Evolutionary conservation across 2,329 filamentous ascomycete genomes (phyloP).

Genomic region (Arthroderma uncinatum): DNA sequence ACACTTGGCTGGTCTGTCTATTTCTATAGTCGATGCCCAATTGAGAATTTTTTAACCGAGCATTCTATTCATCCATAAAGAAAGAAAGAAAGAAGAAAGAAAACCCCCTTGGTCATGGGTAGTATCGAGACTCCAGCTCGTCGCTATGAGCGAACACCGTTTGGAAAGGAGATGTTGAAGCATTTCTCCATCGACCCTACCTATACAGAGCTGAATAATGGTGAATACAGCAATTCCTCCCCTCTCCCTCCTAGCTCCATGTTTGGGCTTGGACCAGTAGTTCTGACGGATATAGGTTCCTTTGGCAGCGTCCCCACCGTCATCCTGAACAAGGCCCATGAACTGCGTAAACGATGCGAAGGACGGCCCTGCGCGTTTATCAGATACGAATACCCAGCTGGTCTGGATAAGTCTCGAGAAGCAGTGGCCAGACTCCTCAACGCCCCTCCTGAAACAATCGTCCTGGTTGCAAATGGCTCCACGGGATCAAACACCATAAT

Average conservation of each 20-base stretch:
- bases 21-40: too few species aligned
- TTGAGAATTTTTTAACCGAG: too few species aligned
- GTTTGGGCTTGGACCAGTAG: neutral
- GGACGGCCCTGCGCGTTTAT: slow-evolving; percentile 63
- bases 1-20: too few species aligned
- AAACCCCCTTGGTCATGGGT: neutral
- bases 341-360: slow-evolving; percentile 59
- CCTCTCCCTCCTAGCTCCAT: neutral
- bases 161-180: slow-evolving; percentile 44
- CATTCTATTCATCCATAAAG: too few species aligned
- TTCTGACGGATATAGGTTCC: slow-evolving; percentile 40
- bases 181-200: slow-evolving; percentile 58
- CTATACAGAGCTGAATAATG: slow-evolving; percentile 66
- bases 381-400: slow-evolving; percentile 51
- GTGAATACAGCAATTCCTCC: neutral
- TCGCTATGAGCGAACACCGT: slow-evolving; percentile 6
- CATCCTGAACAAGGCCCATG: slow-evolving; percentile 50
- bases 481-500: slow-evolving; percentile 60
- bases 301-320: slow-evolving; percentile 62
- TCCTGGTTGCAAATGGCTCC: slow-evolving; percentile 74
- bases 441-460: slow-evolving; percentile 53
- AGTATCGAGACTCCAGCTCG: neutral
- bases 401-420: slow-evolving; percentile 53
- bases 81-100: too few species aligned
- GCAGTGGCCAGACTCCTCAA: slow-evolving; percentile 57